Evolutionary conservation across 1,284 basidiomycete genomes (phyloP).

Genomic region (Trametes versicolor): DNA sequence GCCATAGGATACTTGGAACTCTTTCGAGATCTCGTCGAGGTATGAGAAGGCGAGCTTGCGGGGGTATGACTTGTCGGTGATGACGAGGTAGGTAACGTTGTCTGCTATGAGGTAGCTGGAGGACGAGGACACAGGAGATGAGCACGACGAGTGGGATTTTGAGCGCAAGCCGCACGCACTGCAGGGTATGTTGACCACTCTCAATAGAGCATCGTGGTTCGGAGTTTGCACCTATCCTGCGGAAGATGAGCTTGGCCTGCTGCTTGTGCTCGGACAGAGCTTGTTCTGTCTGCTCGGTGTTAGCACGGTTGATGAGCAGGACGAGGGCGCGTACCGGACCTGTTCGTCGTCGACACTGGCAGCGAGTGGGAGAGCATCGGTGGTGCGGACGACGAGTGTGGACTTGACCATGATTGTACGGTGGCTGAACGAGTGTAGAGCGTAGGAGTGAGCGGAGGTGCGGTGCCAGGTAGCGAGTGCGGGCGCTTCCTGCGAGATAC

Average conservation of each 20-base stretch:
- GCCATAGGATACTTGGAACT: conserved; percentile 94
- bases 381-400: conserved; percentile 91
- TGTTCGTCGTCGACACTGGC: conserved; percentile 96
- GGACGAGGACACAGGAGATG: not conserved
- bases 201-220: conserved; percentile 98
- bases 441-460: conserved; percentile 4
- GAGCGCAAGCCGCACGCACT: conserved; percentile 63
- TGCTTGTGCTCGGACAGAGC: conserved; percentile 97
- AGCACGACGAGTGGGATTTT: not conserved
- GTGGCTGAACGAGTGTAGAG: not conserved
- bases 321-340: conserved; percentile 54
- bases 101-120: conserved; percentile 92
- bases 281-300: conserved; percentile 80
- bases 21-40: conserved; percentile 96
- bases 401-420: conserved; percentile 81
- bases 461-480: conserved; percentile 18
- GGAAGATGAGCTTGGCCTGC: conserved; percentile 96
- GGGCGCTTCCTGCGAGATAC: conserved; percentile 26
- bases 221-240: conserved; percentile 91
- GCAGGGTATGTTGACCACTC: conserved; percentile 92
- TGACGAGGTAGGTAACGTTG: conserved; percentile 95
- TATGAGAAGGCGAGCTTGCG: conserved; percentile 98
- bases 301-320: conserved; percentile 6
- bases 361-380: conserved; percentile 91
- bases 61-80: conserved; percentile 97